Percentiles rank a stretch among this genome's conserved stretches.
Conservation (phyloP, 495 filamentous ascomycete species). For the Amphirosellinia nigrospora region DNA sequence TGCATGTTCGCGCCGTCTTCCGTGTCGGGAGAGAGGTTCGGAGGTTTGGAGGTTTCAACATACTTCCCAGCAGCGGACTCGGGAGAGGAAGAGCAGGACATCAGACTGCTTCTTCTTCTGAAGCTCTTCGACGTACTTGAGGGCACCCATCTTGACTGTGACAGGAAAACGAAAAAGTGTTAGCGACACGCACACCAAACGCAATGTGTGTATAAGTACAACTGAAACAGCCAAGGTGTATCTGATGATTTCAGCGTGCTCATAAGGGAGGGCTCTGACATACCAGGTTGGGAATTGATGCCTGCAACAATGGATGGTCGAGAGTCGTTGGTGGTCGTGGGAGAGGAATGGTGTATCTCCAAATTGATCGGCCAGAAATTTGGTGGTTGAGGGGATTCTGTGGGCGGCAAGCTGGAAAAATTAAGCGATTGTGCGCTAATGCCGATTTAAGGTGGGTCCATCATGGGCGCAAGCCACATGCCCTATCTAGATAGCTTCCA, state of each 20-base stretch:
- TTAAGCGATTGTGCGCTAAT: slow-evolving; percentile 40
- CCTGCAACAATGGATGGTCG: slow-evolving; percentile 43
- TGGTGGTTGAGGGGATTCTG: slow-evolving; percentile 35
- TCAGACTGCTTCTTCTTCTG: slow-evolving; percentile 99
- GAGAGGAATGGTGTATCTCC: slow-evolving; percentile 34
- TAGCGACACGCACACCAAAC: slow-evolving; percentile 30
- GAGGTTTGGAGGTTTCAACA: slow-evolving; percentile 63
- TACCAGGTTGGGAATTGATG: slow-evolving; percentile 43
- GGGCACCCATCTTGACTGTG: slow-evolving; percentile 81
- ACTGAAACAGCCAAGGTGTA: not conserved
- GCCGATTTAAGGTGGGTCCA: not conserved
- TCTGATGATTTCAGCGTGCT: not conserved
- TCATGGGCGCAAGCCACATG: slow-evolving; percentile 1
- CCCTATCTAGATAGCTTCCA: too few species aligned
- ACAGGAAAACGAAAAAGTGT: slow-evolving; percentile 20
- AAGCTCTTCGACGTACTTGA: slow-evolving; percentile 99
- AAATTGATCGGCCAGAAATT: slow-evolving; percentile 37
- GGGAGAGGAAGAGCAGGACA: slow-evolving; percentile 97
- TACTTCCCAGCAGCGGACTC: slow-evolving; percentile 99
- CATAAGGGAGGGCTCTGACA: slow-evolving; percentile 12
- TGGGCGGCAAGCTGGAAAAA: slow-evolving; percentile 30
- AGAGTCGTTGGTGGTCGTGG: slow-evolving; percentile 38
- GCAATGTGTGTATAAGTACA: not conserved
- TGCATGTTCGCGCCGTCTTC: slow-evolving; percentile 31
- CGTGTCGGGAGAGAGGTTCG: slow-evolving; percentile 36